A percentile compares a stretch with the other conserved stretches of the same genome.
phyloP scores from a whole-genome alignment of 1,139 yeast genomes.

The Pneumocystis wakefieldiae region DNA sequence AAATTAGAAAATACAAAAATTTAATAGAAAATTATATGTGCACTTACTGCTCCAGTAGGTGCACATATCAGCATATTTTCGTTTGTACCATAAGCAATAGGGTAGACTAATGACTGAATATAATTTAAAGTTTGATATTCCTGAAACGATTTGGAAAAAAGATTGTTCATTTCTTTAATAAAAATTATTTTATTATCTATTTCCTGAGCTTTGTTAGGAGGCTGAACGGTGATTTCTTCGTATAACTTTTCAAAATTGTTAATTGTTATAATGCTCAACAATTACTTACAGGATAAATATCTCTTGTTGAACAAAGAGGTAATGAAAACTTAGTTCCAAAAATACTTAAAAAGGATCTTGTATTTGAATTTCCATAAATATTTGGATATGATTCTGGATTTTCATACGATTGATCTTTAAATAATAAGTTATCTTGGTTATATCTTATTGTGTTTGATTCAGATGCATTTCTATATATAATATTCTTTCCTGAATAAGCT shows the following conservation, averaged over 20 bases:
- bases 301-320: constrained; percentile 70
- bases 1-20: neutral
- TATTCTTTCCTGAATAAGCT: constrained; percentile 3
- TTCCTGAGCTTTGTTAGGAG: constrained; percentile 29
- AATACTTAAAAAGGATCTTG: constrained; percentile 50
- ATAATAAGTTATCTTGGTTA: too few relatives aligned
- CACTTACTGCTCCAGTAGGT: constrained; percentile 73
- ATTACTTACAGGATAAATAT: constrained; percentile 19
- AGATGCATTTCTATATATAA: constrained; percentile 5
- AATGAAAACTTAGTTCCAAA: constrained; percentile 67
- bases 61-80: constrained; percentile 97
- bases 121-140: constrained; percentile 66
- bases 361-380: constrained; percentile 60
- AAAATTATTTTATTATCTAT: constrained; percentile 20
- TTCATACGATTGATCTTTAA: constrained; percentile 26
- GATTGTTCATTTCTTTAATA: constrained; percentile 43
- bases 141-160: constrained; percentile 74
- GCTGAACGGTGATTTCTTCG: constrained; percentile 77
- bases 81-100: constrained; percentile 82
- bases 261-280: neutral
- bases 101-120: constrained; percentile 83
- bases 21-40: neutral
- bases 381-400: constrained; percentile 55
- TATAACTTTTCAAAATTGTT: constrained; percentile 30
- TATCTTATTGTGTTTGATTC: constrained; percentile 26